Evolutionary conservation across 228 moss, liverwort and hornwort genomes (phyloP), one percentile per base, ranked within the genome.

Genomic region (Sphagnum magellanicum): DNA sequence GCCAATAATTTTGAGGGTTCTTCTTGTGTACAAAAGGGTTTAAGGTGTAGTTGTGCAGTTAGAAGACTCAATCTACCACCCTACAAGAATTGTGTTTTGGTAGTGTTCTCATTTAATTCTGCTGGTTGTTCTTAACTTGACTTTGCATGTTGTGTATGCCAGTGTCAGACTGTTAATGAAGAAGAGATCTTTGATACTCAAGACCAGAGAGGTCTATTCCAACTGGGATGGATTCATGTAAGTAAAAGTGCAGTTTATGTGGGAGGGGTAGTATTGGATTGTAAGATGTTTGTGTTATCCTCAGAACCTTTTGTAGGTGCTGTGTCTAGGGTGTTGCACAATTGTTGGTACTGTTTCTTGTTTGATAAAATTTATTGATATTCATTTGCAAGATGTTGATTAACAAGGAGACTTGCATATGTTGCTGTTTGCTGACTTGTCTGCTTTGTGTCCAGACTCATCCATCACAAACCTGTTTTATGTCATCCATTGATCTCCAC

Each of bases 211-310:
- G 90, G 91, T 68, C 91, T 97, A 69, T 93, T 97, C 69, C 96
- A 97, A 74, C 87, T 97, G 69, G 96, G 96, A 64, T 97, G 96
- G 96, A 97, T 97, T 73, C 96, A 97, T 91, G 96, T 97, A 88
- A 83, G 78, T 67, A 52, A 7, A 8, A 14, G 49, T 3, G 15
- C 50, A 13, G 49, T 50, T 60, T 11, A 32, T 32, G 32, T 9
- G 13, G 12, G 6, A 16, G 6, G 60, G 32, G 32, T 32, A 32
- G 3, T 32, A 32, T 32, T 32, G 32, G 32, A 32, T 32, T 32
- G 32, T 3, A 32, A 32, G 32, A 32, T 32, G 32, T 32, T 32
- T 32, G 3, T 32, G 32, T 32, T 32, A 32, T 32, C 32, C 32
- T 32, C 32, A 32, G 32, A 32, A 32, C 32, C 32, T 32, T 32